These are phyloP conservation scores for Diplocarpon mali DNA, from an alignment of 2,329 filamentous ascomycete genomes.

Conservation along the genomic window DNA sequence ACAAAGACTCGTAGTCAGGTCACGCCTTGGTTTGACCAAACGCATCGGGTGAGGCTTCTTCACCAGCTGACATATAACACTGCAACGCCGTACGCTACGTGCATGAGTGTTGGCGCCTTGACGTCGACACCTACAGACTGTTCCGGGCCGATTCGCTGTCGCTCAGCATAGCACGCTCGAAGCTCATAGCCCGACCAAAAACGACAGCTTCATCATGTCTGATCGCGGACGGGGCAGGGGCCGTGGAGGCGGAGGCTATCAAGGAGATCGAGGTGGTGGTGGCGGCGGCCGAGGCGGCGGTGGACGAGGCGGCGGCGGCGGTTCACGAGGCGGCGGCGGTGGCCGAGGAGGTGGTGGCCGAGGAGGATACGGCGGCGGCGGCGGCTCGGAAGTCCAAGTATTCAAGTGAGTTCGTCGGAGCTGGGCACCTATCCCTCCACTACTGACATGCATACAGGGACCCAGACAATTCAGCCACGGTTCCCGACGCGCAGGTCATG, in stretches of 20 bases:
- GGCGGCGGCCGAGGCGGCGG: conserved; percentile 24
- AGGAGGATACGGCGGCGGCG: conserved; percentile 14
- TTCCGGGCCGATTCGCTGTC: no score
- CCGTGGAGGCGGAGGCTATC: conserved; percentile 18
- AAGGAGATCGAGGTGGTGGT: conserved; percentile 13
- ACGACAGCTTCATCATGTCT: no score
- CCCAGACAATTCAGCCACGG: conserved; percentile 14
- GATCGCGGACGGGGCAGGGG: no score
- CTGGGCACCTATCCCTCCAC: neutral
- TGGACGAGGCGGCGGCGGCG: conserved; percentile 19
- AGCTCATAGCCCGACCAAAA: no score
- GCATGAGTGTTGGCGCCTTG: no score
- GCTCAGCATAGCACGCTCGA: no score
- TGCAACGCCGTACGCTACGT: no score
- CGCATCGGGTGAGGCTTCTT: no score
- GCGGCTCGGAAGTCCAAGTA: conserved; percentile 9
- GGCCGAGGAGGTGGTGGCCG: conserved; percentile 21
- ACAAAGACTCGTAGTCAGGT: no score
- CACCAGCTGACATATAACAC: no score
- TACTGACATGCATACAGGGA: conserved; percentile 10
- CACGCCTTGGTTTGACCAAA: no score
- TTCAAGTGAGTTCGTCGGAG: conserved; percentile 19
- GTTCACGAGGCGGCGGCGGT: conserved; percentile 21
- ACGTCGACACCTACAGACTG: no score
- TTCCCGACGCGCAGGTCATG: conserved; percentile 19